Evolutionary conservation across 1,284 basidiomycete species (phyloP), one percentile per base, ranked within the genome.

Genomic region (Cutaneotrichosporon cutaneum): DNA sequence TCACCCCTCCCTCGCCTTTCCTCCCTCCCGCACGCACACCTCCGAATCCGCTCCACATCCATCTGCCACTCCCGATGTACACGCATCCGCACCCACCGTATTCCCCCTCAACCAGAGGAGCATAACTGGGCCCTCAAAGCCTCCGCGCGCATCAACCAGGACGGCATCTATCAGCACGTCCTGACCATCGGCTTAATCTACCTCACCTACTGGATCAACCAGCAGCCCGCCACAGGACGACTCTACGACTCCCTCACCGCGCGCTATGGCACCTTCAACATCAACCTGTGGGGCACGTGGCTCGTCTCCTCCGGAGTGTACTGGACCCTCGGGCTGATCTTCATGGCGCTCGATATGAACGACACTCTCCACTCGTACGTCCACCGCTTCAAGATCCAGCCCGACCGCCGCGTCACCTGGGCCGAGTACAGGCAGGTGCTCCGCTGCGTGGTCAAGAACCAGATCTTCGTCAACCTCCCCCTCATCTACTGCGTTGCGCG

Each of bases 351-450:
- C 9, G 65, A 66, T 57, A 58, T 66, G 61, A 21, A 30, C n/a
- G 58, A 59, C 53, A 30, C 61, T 6, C 54, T 66, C 35, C 65
- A 66, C 59, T 22, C 32, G 24, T 30, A 45, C 16, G 59, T 66
- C 0, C 42, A 45, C 10, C 39, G 51, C 42, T 66, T 47, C 54
- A 66, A 66, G 61, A 50, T 66, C 45, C 65, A 66, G 61, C 65
- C 65, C 8, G 53, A 62, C 42, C 54, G 58, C 33, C 61, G 59
- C 54, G 52, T 63, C 54, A 61, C 61, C 2, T 63, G 59, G 61
- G 54, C 30, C 5, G 56, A 63, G 54, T 66, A 66, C 59, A n/a
- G 45, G 14, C 35, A 52, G 22, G 61, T 66, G 8, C 32, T 58
- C 18, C 18, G 24, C 24, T 56, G 63, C 26, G 59, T 48, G 16